Conservation (phyloP, 2,329 filamentous ascomycete genomes). For the Plectosphaerella cucumerina region DNA sequence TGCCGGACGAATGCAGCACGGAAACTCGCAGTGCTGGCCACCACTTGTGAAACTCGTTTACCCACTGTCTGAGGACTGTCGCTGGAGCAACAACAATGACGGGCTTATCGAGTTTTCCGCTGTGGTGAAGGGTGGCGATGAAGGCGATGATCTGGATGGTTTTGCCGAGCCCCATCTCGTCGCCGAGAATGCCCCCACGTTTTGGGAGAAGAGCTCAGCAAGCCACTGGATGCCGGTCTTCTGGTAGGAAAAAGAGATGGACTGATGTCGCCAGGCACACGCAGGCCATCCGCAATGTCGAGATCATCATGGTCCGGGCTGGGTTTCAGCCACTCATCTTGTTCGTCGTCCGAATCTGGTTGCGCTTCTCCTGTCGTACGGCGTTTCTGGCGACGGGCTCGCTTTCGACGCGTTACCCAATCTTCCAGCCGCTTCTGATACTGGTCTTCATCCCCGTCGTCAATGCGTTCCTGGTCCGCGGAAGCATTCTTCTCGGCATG, state of each 20-base stretch:
- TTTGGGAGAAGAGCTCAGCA: slow-evolving; percentile 83
- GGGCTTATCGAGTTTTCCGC: slow-evolving; percentile 76
- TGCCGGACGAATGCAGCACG: slow-evolving; percentile 91
- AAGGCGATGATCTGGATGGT: slow-evolving; percentile 72
- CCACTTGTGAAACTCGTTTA: slow-evolving; percentile 97
- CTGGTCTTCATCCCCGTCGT: slow-evolving; percentile 82
- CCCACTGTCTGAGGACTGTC: slow-evolving; percentile 95
- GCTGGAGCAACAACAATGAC: slow-evolving; percentile 91
- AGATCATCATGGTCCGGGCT: slow-evolving; percentile 80
- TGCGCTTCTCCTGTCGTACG: slow-evolving; percentile 27
- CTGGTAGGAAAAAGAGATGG: slow-evolving; percentile 90
- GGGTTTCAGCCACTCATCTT: slow-evolving; percentile 75
- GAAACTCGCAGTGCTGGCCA: slow-evolving; percentile 98
- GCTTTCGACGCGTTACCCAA: slow-evolving; percentile 60
- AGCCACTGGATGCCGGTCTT: slow-evolving; percentile 97
- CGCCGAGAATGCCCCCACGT: slow-evolving; percentile 93
- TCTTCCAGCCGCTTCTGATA: slow-evolving; percentile 72
- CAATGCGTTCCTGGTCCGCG: slow-evolving; percentile 57
- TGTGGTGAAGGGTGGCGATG: slow-evolving; percentile 87
- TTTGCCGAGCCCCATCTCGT: slow-evolving; percentile 99
- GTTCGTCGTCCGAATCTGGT: slow-evolving; percentile 38
- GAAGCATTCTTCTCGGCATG: slow-evolving; percentile 25
- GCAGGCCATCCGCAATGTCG: slow-evolving; percentile 68
- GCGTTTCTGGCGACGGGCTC: slow-evolving; percentile 32
- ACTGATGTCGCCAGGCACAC: slow-evolving; percentile 86